Evolutionary conservation across 2,329 filamentous ascomycete genomes (phyloP).

Genomic region (Uncinocarpus reesii): DNA sequence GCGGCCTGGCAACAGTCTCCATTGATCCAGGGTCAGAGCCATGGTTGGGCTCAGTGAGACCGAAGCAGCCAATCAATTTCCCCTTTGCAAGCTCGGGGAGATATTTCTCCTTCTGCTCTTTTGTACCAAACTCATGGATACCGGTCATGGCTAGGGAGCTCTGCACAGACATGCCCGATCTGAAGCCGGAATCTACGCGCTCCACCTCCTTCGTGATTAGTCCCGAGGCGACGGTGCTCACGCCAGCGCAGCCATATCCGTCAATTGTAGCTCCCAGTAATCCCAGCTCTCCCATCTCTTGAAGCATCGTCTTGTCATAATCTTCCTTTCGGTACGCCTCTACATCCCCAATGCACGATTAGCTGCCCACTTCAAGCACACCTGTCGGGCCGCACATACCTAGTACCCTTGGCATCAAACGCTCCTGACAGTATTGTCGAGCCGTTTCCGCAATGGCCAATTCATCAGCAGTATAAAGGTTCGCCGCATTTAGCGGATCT

Average conservation of each 20-base stretch:
- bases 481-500: slow-evolving; percentile 67
- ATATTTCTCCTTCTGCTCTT: slow-evolving; percentile 77
- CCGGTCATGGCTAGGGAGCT: slow-evolving; percentile 89
- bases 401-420: slow-evolving; percentile 71
- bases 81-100: slow-evolving; percentile 73
- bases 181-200: slow-evolving; percentile 81
- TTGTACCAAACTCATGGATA: slow-evolving; percentile 76
- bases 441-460: slow-evolving; percentile 81
- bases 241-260: slow-evolving; percentile 79
- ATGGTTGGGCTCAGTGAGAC: slow-evolving; percentile 85
- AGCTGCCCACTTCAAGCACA: not conserved
- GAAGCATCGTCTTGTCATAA: slow-evolving; percentile 74
- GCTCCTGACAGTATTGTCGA: slow-evolving; percentile 87
- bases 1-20: slow-evolving; percentile 76
- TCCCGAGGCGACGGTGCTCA: slow-evolving; percentile 77
- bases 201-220: slow-evolving; percentile 85
- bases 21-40: slow-evolving; percentile 84
- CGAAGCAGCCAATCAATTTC: slow-evolving; percentile 73
- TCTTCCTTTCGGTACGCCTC: slow-evolving; percentile 79
- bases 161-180: slow-evolving; percentile 88
- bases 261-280: slow-evolving; percentile 75
- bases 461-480: slow-evolving; percentile 80
- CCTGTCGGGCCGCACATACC: slow-evolving; percentile 45
- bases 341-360: slow-evolving; percentile 27
- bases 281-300: slow-evolving; percentile 90